Conservation (phyloP, 768 basidiomycete genomes). For the Tubosaeta sp. region DNA sequence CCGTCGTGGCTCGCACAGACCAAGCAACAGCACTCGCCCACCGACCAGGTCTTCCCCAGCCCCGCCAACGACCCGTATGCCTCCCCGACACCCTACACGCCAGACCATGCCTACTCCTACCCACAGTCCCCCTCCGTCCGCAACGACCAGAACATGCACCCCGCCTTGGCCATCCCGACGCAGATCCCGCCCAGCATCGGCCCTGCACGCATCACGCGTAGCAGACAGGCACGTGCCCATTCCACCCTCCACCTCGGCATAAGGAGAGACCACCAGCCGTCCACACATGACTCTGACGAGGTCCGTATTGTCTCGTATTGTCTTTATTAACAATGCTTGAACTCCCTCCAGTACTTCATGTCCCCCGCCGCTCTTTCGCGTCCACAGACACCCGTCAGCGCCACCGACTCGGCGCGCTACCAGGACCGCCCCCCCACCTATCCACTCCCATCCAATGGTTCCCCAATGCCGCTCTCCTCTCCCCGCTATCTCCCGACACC, state of each 20-base stretch:
- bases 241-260: slow-evolving; percentile 32
- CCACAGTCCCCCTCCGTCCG: slow-evolving; percentile 29
- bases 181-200: slow-evolving; percentile 52
- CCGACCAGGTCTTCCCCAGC: slow-evolving; percentile 35
- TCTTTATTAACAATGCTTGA: slow-evolving; percentile 4
- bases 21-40: slow-evolving; percentile 13
- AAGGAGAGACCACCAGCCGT: slow-evolving; percentile 26
- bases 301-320: slow-evolving; percentile 11
- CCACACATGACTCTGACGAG: slow-evolving; percentile 26
- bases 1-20: slow-evolving; percentile 26
- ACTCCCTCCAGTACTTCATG: slow-evolving; percentile 32
- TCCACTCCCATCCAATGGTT: slow-evolving; percentile 12
- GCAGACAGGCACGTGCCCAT: slow-evolving; percentile 36
- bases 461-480: slow-evolving; percentile 32
- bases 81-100: slow-evolving; percentile 21
- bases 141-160: slow-evolving; percentile 24
- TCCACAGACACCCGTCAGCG: slow-evolving; percentile 36
- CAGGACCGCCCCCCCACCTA: slow-evolving; percentile 34
- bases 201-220: slow-evolving; percentile 46
- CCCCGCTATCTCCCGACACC: slow-evolving; percentile 46
- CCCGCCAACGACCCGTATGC: slow-evolving; percentile 36
- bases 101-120: slow-evolving; percentile 27
- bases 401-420: slow-evolving; percentile 31
- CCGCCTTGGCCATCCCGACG: slow-evolving; percentile 26
- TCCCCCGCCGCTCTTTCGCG: slow-evolving; percentile 34